Percentiles rank a stretch among this genome's conserved stretches.
These are phyloP conservation scores for Pholiota molesta DNA, from an alignment of 768 basidiomycete species.

Conservation along the genomic window DNA sequence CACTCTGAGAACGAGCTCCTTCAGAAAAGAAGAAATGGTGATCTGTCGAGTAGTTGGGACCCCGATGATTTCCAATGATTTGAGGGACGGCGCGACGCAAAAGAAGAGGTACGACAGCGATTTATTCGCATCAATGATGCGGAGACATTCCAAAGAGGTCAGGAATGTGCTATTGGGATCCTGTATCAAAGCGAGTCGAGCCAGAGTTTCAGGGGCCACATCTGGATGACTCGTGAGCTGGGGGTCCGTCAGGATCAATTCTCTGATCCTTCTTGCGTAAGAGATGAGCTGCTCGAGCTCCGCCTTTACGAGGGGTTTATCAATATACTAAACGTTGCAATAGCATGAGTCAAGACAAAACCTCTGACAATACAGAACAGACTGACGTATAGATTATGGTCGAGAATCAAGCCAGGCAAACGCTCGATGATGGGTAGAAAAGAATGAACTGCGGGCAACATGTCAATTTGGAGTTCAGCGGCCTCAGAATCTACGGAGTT, in stretches of 20 bases:
- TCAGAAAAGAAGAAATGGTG: conserved; percentile 11
- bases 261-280: conserved; percentile 1
- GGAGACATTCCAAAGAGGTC: conserved; percentile 12
- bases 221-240: background rate
- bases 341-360: background rate
- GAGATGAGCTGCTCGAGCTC: background rate
- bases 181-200: conserved; percentile 7
- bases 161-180: conserved; percentile 11
- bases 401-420: conserved; percentile 1
- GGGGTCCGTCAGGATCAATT: conserved; percentile 5
- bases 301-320: background rate
- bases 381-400: conserved; percentile 1
- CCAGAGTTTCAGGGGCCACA: conserved; percentile 3
- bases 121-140: background rate
- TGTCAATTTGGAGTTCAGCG: background rate
- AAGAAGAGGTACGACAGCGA: conserved; percentile 13
- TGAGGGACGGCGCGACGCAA: conserved; percentile 11
- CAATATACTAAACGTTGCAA: background rate
- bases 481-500: too few species aligned
- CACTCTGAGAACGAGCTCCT: background rate
- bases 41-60: background rate
- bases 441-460: background rate
- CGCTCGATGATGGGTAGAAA: background rate
- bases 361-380: background rate
- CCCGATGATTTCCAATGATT: conserved; percentile 4